These are phyloP conservation scores for Ophiostoma ips DNA, from an alignment of 2,329 filamentous ascomycete species.

Conservation along the genomic window DNA sequence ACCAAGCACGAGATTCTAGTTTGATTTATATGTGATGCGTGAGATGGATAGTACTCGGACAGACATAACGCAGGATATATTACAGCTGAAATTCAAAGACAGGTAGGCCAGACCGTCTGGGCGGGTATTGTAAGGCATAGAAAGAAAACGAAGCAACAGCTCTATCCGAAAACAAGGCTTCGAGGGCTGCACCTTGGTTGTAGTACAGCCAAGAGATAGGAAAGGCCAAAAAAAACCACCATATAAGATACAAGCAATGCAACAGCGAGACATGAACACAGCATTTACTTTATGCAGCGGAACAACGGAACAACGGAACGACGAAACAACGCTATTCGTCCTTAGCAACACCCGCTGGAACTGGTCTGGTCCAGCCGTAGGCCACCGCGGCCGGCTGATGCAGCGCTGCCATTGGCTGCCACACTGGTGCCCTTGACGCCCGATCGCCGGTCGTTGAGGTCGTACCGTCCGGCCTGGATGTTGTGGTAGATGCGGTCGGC, in stretches of 20 bases:
- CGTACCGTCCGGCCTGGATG: constrained; percentile 88
- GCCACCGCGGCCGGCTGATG: constrained; percentile 1
- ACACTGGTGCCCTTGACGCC: constrained; percentile 65
- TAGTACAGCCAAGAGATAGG: background rate
- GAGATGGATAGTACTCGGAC: too few relatives aligned
- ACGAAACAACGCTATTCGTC: background rate
- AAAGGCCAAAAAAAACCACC: background rate
- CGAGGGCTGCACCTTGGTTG: background rate
- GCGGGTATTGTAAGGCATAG: background rate
- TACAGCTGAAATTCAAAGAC: background rate
- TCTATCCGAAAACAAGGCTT: background rate
- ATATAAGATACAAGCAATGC: background rate
- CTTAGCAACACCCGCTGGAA: constrained; percentile 22
- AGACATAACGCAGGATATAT: background rate
- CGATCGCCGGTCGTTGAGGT: constrained; percentile 81
- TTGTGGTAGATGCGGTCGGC: constrained; percentile 94
- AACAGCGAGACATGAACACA: too few relatives aligned
- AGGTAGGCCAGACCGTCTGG: too few relatives aligned
- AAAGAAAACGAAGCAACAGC: background rate
- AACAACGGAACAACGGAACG: background rate
- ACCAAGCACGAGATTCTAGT: too few relatives aligned
- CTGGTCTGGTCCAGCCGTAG: constrained; percentile 30
- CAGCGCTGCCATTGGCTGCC: constrained; percentile 1
- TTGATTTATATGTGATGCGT: too few relatives aligned
- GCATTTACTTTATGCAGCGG: too few relatives aligned